These are phyloP conservation scores for Perilla frutescens DNA, from an alignment of 257 asterid genomes.

Conservation along the genomic window DNA sequence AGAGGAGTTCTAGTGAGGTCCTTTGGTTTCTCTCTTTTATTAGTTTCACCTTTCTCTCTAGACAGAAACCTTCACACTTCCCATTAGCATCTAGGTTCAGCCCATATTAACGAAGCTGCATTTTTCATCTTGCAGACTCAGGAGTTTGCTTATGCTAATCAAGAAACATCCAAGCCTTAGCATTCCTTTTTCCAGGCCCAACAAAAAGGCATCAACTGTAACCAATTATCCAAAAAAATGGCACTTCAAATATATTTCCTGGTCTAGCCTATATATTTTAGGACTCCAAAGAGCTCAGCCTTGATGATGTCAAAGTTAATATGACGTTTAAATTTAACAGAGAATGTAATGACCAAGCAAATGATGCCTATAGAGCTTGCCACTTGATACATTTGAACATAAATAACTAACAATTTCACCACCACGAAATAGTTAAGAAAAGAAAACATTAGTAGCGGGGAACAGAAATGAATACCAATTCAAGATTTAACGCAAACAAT, in stretches of 20 bases:
- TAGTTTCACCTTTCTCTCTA: no score
- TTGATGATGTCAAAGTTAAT: not conserved
- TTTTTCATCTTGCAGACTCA: no score
- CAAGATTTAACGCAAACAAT: slow-evolving; percentile 9
- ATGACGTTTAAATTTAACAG: not conserved
- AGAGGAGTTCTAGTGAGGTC: no score
- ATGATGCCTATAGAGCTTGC: not conserved
- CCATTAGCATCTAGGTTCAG: no score
- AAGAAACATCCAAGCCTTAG: no score
- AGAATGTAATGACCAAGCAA: not conserved
- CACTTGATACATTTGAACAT: not conserved
- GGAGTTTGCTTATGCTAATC: no score
- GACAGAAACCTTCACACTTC: no score
- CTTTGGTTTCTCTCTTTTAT: no score
- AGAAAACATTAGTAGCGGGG: not conserved
- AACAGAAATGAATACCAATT: slow-evolving; percentile 19
- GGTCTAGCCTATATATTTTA: not conserved
- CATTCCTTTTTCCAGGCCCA: no score
- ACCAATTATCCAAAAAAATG: no score
- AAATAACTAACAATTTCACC: not conserved
- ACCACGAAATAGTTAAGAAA: not conserved
- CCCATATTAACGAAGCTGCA: no score
- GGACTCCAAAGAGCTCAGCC: not conserved
- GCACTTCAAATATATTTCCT: not conserved
- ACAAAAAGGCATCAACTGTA: no score